Base-by-base conservation (phyloP, 441 rosid species). In the Lepidium campestre region DNA sequence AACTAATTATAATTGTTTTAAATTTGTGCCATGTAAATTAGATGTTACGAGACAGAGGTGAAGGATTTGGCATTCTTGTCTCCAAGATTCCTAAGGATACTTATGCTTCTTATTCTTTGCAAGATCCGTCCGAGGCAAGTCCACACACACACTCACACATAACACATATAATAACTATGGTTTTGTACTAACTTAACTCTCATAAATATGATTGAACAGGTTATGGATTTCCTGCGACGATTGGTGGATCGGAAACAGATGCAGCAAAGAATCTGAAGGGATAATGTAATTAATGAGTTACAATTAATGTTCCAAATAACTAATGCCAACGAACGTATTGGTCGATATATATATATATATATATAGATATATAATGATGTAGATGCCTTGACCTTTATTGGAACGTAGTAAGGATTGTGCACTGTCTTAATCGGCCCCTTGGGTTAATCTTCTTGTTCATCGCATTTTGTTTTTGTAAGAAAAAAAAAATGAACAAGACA, bases 11-110 rank as follows among this genome's bases (percentile, higher is more conserved):
- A 19, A 45, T 41, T 22, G 25, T 25, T 61, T 46, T 14, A 19
- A 46, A 37, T 19, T 60, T 63, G 10, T 48, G 22, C 20, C 62
- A 56, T 77, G 15, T 23, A 41, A 42, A 44, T 63, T 70, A 92
- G 96, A 81, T 86, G 44, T 57, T 94, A 54, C 79, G 86, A 49
- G 79, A 81, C 19, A 84, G 85, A 81, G 94, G 85, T 20, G 90
- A 84, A 81, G 99, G 97, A 11, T 86, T 83, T 65, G 91, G 94
- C 36, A 91, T 94, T 62, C 82, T 88, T 46, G 97, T 94, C 57
- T 86, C 94, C 10, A 85, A 88, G 68, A 68, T 68, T 63, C 96
- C 94, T 0, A 91, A 82, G 76, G 94, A 91, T 7, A 91, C 96
- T 0, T 75, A 27, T 39, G 96, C 99, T 29, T 75, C 88, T 18